These are phyloP conservation scores for Candida tunisiensis DNA, from an alignment of 1,139 yeast genomes.

Conservation along the genomic window DNA sequence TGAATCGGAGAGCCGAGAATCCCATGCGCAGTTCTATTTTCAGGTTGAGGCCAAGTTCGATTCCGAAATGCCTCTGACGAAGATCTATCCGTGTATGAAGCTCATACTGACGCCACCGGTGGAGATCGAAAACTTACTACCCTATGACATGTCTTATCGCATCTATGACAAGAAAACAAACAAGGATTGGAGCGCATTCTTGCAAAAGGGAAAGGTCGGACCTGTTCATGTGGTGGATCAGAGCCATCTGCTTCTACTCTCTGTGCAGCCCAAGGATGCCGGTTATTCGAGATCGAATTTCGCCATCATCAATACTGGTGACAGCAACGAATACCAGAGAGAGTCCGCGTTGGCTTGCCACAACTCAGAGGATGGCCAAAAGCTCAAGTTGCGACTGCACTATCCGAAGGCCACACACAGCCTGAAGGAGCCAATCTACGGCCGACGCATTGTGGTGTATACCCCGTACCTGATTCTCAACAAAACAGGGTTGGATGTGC, in stretches of 20 bases:
- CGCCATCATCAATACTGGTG: conserved; percentile 44
- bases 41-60: conserved; percentile 60
- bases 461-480: conserved; percentile 77
- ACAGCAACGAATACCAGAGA: conserved; percentile 33
- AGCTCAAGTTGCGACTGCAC: conserved; percentile 43
- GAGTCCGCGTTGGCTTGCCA: conserved; percentile 32
- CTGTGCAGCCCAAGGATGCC: conserved; percentile 50
- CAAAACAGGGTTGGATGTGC: conserved; percentile 54
- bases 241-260: conserved; percentile 49
- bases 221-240: conserved; percentile 73
- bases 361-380: conserved; percentile 50
- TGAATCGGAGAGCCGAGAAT: conserved; percentile 1
- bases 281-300: conserved; percentile 62
- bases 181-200: conserved; percentile 47
- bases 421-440: not conserved
- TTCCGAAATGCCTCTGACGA: conserved; percentile 46
- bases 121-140: conserved; percentile 69
- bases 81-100: conserved; percentile 73
- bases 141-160: conserved; percentile 62
- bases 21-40: conserved; percentile 23
- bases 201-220: conserved; percentile 47
- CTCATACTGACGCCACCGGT: conserved; percentile 73
- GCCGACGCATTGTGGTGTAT: conserved; percentile 37
- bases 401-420: conserved; percentile 27
- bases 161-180: conserved; percentile 64